Evolutionary conservation across 257 asterid species (phyloP).

Genomic region (Mentha longifolia): DNA sequence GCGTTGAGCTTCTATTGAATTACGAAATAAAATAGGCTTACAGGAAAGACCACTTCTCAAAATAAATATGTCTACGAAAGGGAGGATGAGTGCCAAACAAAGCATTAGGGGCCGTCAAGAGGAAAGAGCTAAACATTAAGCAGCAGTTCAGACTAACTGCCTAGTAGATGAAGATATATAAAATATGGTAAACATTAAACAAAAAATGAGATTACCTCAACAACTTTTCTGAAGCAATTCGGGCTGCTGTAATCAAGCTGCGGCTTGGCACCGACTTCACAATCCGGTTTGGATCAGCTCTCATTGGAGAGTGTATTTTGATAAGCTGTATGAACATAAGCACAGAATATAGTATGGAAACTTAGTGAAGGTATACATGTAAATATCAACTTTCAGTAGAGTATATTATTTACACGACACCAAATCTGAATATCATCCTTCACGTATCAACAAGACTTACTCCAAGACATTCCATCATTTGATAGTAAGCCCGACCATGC

Average conservation of each 20-base stretch:
- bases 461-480: slow-evolving; percentile 98
- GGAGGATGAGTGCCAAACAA: neutral
- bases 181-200: neutral
- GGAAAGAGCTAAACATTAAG: neutral
- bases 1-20: neutral
- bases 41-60: neutral
- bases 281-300: slow-evolving; percentile 79
- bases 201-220: slow-evolving; percentile 53
- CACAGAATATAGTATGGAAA: slow-evolving; percentile 16
- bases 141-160: neutral
- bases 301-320: slow-evolving; percentile 95
- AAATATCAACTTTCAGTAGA: neutral
- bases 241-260: slow-evolving; percentile 67
- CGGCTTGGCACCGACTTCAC: slow-evolving; percentile 81
- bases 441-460: slow-evolving; percentile 50
- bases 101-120: neutral
- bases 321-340: slow-evolving; percentile 57
- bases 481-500: slow-evolving; percentile 94
- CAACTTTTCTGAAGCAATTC: slow-evolving; percentile 77
- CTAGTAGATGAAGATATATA: neutral
- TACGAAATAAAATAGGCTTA: neutral
- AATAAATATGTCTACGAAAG: slow-evolving; percentile 1
- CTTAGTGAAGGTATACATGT: slow-evolving; percentile 3
- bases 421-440: neutral
- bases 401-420: neutral